A percentile compares a stretch with the other conserved stretches of the same genome.
These are phyloP conservation scores for Elsinoe perseae DNA, from an alignment of 2,329 filamentous ascomycete species.

Conservation along the genomic window DNA sequence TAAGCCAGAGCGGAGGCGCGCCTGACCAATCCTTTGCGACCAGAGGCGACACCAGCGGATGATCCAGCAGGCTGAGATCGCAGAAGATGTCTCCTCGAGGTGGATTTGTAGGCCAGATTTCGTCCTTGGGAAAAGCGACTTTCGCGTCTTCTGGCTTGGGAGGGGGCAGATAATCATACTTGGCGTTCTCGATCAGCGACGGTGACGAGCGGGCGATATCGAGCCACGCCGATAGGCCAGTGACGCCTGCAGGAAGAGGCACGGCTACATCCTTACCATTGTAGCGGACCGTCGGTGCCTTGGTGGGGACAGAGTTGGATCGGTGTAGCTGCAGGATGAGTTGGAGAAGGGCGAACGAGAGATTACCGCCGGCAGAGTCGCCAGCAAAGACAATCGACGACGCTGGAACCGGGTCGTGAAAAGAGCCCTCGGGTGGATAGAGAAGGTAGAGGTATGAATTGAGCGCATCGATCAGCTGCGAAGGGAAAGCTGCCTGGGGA, in stretches of 20 bases:
- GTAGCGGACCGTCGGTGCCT: conserved; percentile 48
- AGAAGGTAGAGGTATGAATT: conserved; percentile 65
- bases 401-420: conserved; percentile 58
- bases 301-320: conserved; percentile 32
- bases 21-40: conserved; percentile 52
- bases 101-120: conserved; percentile 39
- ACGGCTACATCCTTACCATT: conserved; percentile 51
- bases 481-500: conserved; percentile 67
- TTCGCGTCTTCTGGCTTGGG: conserved; percentile 30
- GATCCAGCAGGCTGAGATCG: conserved; percentile 39
- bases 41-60: conserved; percentile 62
- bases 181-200: conserved; percentile 44
- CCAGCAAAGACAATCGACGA: conserved; percentile 63
- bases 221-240: conserved; percentile 60
- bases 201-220: conserved; percentile 60
- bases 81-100: conserved; percentile 43
- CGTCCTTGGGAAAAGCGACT: conserved; percentile 42
- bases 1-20: conserved; percentile 59
- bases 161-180: conserved; percentile 58
- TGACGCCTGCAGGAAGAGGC: conserved; percentile 58
- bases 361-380: conserved; percentile 69
- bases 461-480: conserved; percentile 64
- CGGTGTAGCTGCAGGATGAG: conserved; percentile 57
- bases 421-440: conserved; percentile 60
- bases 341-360: conserved; percentile 59